Conservation (phyloP, 495 filamentous ascomycete species). For the Daldinia childiae region DNA sequence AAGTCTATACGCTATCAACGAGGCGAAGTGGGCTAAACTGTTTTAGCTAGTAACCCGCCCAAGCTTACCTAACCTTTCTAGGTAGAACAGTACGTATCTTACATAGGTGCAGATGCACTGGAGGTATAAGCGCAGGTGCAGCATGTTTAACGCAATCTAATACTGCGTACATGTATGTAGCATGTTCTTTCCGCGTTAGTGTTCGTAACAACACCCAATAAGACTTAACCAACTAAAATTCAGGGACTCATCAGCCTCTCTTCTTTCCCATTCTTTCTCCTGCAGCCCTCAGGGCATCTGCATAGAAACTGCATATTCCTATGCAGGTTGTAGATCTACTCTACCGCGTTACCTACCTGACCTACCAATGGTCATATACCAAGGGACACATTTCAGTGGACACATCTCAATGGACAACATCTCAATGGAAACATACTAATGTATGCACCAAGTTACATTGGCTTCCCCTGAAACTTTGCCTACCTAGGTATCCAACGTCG, state of each 20-base stretch:
- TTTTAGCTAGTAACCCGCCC: background rate
- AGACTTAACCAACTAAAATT: slow-evolving; percentile 6
- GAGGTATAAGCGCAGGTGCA: too few species aligned
- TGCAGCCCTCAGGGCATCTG: background rate
- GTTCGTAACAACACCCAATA: slow-evolving; percentile 39
- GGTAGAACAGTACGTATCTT: background rate
- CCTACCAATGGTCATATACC: background rate
- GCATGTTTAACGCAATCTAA: background rate
- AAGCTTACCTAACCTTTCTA: too few species aligned
- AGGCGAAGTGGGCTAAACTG: background rate
- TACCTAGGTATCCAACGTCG: background rate
- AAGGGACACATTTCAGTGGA: too few species aligned
- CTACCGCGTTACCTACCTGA: background rate
- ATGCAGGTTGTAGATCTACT: slow-evolving; percentile 27
- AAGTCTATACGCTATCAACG: background rate
- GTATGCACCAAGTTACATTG: background rate
- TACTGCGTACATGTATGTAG: background rate
- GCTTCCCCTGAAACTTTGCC: slow-evolving; percentile 8
- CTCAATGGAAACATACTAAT: background rate
- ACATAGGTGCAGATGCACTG: background rate
- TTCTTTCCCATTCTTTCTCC: slow-evolving; percentile 4
- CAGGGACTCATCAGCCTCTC: slow-evolving; percentile 11
- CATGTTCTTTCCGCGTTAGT: background rate
- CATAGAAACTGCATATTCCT: background rate
- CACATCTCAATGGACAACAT: background rate